Conservation (phyloP, 768 basidiomycete genomes). For the Boletus rubroflammeus region DNA sequence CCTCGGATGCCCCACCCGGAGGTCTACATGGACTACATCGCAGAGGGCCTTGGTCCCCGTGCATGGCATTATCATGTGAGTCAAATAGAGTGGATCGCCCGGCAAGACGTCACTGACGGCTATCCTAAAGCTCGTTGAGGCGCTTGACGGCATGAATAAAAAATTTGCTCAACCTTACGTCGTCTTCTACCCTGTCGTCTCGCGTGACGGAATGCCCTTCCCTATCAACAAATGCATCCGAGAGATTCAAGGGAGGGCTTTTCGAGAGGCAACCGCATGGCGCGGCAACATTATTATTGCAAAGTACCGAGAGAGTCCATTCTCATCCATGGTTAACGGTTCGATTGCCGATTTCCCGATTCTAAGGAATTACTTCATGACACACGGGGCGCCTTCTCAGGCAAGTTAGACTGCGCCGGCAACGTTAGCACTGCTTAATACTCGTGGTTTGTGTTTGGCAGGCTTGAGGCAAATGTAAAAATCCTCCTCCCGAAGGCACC, state of each 20-base stretch:
- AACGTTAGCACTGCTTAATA: slow-evolving; percentile 8
- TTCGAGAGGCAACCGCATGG: slow-evolving; percentile 66
- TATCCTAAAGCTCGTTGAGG: slow-evolving; percentile 56
- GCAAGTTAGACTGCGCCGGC: slow-evolving; percentile 31
- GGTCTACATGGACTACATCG: slow-evolving; percentile 83
- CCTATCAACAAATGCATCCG: slow-evolving; percentile 73
- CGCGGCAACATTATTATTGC: slow-evolving; percentile 76
- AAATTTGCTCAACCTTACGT: slow-evolving; percentile 79
- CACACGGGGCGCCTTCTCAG: slow-evolving; percentile 51
- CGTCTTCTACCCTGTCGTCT: slow-evolving; percentile 72
- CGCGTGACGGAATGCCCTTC: slow-evolving; percentile 79
- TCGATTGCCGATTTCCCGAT: slow-evolving; percentile 86
- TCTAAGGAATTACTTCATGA: slow-evolving; percentile 73
- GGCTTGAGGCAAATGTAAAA: slow-evolving; percentile 25
- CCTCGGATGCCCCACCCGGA: slow-evolving; percentile 79
- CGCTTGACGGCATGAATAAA: slow-evolving; percentile 75
- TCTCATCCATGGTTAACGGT: slow-evolving; percentile 57
- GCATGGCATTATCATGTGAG: slow-evolving; percentile 73
- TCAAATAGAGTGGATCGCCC: slow-evolving; percentile 13
- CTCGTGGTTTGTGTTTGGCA: slow-evolving; percentile 25
- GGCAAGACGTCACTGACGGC: slow-evolving; percentile 18
- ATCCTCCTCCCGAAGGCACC: neutral
- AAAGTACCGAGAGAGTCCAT: slow-evolving; percentile 53
- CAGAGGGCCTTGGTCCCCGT: slow-evolving; percentile 62
- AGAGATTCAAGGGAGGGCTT: slow-evolving; percentile 66